Percentiles rank a stretch among this genome's conserved stretches.
phyloP scores from a whole-genome alignment of 2,329 filamentous ascomycete species.

The Alternaria rosae region DNA sequence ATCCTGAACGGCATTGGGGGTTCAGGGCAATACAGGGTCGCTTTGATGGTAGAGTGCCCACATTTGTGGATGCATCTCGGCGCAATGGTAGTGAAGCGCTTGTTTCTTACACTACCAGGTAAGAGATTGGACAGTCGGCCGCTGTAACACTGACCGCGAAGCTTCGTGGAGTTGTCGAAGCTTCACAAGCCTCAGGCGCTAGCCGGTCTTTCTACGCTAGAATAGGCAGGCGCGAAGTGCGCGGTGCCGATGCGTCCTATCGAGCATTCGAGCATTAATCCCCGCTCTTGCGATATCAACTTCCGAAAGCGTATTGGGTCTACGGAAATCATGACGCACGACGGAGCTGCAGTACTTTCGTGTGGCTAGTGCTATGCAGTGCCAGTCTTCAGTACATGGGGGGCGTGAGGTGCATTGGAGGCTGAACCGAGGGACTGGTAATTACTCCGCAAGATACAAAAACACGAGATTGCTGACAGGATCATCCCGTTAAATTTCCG shows the following conservation, averaged over 20 bases:
- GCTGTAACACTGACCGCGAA: background rate
- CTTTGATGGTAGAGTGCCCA: background rate
- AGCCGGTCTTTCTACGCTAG: background rate
- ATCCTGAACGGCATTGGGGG: background rate
- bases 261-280: background rate
- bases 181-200: background rate
- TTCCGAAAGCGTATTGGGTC: background rate
- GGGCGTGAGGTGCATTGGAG: background rate
- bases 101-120: background rate
- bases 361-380: background rate
- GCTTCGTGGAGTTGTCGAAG: constrained; percentile 6
- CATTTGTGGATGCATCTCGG: background rate
- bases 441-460: background rate
- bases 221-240: constrained; percentile 8
- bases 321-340: background rate
- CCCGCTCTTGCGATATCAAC: background rate
- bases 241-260: background rate
- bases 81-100: background rate
- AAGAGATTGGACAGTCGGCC: background rate
- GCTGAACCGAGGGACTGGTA: background rate
- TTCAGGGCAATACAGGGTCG: background rate
- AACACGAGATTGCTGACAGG: background rate
- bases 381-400: background rate
- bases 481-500: background rate
- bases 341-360: background rate